Conservation (phyloP, 352 stramenopile species). For the Globisporangium spiculum region DNA sequence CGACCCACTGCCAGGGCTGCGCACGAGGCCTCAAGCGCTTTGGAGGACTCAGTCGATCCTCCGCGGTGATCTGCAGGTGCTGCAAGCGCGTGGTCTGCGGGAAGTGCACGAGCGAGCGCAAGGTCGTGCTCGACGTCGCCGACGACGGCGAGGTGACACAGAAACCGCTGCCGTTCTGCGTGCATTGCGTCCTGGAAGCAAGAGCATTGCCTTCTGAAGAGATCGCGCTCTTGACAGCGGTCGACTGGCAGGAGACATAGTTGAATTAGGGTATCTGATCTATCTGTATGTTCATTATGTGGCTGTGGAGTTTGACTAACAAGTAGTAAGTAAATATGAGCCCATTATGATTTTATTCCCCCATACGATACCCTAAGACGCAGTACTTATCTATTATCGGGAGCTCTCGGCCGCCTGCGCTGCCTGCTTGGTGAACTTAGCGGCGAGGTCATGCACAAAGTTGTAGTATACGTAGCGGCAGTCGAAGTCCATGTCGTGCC, state of each 20-base stretch:
- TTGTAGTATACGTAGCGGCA: constrained; percentile 87
- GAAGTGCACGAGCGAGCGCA: constrained; percentile 22
- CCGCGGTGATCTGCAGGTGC: constrained; percentile 13
- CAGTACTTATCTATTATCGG: background rate
- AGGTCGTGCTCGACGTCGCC: constrained; percentile 25
- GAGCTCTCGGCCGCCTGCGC: constrained; percentile 16
- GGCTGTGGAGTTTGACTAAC: background rate
- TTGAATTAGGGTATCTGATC: background rate
- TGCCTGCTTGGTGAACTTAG: constrained; percentile 15
- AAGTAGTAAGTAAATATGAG: background rate
- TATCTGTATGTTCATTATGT: background rate
- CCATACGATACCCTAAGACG: background rate
- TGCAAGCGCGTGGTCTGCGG: constrained; percentile 21
- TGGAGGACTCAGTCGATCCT: constrained; percentile 14
- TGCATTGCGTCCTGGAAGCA: constrained; percentile 10
- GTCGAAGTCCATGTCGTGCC: constrained; percentile 89
- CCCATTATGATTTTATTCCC: background rate
- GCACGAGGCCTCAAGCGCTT: background rate
- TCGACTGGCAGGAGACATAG: background rate
- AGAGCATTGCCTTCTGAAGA: constrained; percentile 1
- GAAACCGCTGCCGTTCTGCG: constrained; percentile 8
- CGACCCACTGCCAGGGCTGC: background rate
- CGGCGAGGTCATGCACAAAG: constrained; percentile 61
- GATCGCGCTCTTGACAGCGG: background rate
- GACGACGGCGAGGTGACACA: constrained; percentile 15